These are phyloP conservation scores for Lanzia echinophila DNA, from an alignment of 2,329 filamentous ascomycete species.

Conservation along the genomic window DNA sequence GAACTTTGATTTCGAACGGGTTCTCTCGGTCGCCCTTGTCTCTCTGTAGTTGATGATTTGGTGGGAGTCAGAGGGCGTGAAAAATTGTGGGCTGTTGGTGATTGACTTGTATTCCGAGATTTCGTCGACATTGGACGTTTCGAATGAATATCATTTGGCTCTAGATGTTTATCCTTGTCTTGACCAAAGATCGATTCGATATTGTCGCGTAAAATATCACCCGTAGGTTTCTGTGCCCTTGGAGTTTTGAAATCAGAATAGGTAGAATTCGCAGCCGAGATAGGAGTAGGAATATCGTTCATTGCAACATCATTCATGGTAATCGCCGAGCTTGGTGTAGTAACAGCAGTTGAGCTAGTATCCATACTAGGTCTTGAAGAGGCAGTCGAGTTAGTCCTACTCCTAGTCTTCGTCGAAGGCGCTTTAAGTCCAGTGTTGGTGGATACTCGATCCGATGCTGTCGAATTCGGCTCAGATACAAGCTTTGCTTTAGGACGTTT, in stretches of 20 bases:
- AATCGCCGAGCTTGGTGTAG: not conserved
- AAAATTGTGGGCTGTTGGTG: not conserved
- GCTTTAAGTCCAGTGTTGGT: not conserved
- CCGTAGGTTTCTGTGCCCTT: not conserved
- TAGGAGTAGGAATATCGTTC: not conserved
- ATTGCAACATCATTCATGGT: not conserved
- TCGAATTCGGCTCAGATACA: slow-evolving; percentile 17
- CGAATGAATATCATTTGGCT: too few relatives aligned
- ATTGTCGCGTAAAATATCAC: not conserved
- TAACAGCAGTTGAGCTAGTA: not conserved
- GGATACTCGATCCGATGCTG: not conserved
- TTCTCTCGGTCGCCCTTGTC: not conserved
- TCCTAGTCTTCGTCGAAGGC: not conserved
- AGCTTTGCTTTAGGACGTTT: slow-evolving; percentile 20
- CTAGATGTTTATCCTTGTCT: not conserved
- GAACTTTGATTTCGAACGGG: not conserved
- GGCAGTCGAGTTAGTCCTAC: not conserved
- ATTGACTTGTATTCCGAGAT: not conserved
- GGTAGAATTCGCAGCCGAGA: not conserved
- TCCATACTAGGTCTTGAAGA: not conserved
- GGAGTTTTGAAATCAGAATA: not conserved
- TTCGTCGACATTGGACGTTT: not conserved
- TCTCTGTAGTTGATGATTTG: not conserved
- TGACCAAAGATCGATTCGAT: not conserved
- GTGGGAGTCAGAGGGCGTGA: not conserved